phyloP scores from a whole-genome alignment of 2,329 filamentous ascomycete species.

The Alternaria brassicae region DNA sequence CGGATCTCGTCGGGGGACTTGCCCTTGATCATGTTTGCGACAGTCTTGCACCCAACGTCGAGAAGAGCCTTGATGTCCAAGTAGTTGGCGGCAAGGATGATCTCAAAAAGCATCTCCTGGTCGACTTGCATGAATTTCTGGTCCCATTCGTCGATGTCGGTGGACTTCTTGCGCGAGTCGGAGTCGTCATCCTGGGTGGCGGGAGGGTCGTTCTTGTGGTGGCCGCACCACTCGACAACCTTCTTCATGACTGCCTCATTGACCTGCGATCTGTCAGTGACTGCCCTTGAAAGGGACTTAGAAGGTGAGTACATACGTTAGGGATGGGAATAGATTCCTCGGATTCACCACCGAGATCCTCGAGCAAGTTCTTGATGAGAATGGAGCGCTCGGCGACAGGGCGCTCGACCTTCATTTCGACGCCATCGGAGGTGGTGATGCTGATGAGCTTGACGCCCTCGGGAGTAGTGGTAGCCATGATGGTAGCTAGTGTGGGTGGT shows the following conservation, averaged over 20 bases:
- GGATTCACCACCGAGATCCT: constrained; percentile 76
- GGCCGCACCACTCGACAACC: constrained; percentile 97
- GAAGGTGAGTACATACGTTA: constrained; percentile 60
- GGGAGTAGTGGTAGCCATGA: constrained; percentile 34
- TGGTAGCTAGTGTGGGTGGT: constrained; percentile 11
- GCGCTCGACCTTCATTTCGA: constrained; percentile 64
- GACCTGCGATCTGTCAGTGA: constrained; percentile 60
- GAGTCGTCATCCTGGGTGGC: constrained; percentile 84
- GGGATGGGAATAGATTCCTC: constrained; percentile 83
- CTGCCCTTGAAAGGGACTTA: not conserved
- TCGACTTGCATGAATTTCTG: constrained; percentile 99
- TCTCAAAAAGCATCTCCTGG: constrained; percentile 99
- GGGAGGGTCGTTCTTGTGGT: constrained; percentile 90
- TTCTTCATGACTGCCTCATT: constrained; percentile 94
- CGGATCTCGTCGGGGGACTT: constrained; percentile 99
- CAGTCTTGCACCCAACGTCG: constrained; percentile 98
- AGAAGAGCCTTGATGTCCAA: constrained; percentile 98
- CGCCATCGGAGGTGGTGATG: constrained; percentile 56
- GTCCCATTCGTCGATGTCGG: constrained; percentile 99
- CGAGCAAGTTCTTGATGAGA: constrained; percentile 97
- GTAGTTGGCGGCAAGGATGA: constrained; percentile 97
- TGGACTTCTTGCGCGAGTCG: constrained; percentile 96
- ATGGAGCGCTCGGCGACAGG: constrained; percentile 88
- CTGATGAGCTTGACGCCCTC: constrained; percentile 43
- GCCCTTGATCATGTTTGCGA: constrained; percentile 99